Base-by-base conservation (phyloP, 495 filamentous ascomycete species). In the Aspergillus ostianus region DNA sequence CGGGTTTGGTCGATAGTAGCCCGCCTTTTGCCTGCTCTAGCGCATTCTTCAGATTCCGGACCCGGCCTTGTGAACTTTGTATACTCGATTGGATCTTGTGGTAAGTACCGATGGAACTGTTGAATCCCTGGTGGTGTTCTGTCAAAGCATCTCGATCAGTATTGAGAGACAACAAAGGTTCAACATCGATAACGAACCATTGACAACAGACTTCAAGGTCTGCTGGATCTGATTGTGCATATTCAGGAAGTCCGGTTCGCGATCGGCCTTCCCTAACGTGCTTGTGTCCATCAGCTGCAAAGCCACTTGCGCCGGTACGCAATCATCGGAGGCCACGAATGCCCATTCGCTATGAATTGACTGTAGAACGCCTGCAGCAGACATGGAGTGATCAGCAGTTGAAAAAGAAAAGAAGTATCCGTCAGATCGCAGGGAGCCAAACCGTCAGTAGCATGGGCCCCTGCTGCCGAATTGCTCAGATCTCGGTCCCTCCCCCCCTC, bases 81-180 rank as follows among this genome's bases (percentile, higher is more conserved):
- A 99, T 96, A 73, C 91, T 96, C 6, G 87, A 82, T 70, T 98
- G 94, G 58, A 99, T 98, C 75, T 93, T 97, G 75, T 99, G 95
- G 67, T 97, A 99, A 17, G 93, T 96, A 70, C 94, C 95, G 57
- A 99, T 98, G 46, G 92, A 96, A 74, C 92, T 97, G 70, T 97
- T 99, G 81, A 99, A 99, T 30, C 92, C 94, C 73, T 99, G 94
- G 65, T 98, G 93, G 69, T 99, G 93, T 75, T 98, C 93, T 87
- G 53, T 19, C 55, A 50, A 47, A 1, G 26, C 9, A 17, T 17
- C 29, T 7, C 17, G 26, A 50, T 45, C 30, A 57, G 41, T 23
- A 44, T 21, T 1, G 12, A 18, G 29, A 9, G 23, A 36, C n/a
- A 36, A 36, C n/a, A 44, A 18, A 19, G 7, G 5, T 20, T 5